Percentiles rank a stretch among this genome's conserved stretches.
These are phyloP conservation scores for Kodamaea laetipori DNA, from an alignment of 805 yeast species.

Conservation along the genomic window DNA sequence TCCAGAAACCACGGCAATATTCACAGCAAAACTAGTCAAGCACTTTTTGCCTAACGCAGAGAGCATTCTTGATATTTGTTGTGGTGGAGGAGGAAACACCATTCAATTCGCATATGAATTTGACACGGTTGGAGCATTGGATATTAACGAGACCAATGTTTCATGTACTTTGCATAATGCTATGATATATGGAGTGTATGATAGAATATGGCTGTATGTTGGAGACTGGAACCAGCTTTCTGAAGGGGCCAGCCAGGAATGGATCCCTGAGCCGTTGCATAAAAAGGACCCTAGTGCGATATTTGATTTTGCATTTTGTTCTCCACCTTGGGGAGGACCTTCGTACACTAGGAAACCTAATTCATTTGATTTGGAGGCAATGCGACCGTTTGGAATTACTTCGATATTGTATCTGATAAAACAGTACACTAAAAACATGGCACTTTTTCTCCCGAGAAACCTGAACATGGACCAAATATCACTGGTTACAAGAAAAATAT, in stretches of 20 bases:
- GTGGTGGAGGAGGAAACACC: constrained; percentile 89
- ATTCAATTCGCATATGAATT: constrained; percentile 71
- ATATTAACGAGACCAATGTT: constrained; percentile 59
- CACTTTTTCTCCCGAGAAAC: constrained; percentile 65
- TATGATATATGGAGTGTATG: constrained; percentile 57
- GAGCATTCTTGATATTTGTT: constrained; percentile 65
- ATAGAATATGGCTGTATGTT: constrained; percentile 49
- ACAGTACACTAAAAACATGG: constrained; percentile 48
- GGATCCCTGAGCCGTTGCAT: constrained; percentile 35
- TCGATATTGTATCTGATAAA: constrained; percentile 46
- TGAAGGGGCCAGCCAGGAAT: constrained; percentile 23
- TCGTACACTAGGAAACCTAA: constrained; percentile 44
- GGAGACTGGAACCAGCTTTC: constrained; percentile 52
- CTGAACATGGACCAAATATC: constrained; percentile 55
- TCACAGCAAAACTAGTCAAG: constrained; percentile 54
- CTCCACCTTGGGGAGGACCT: constrained; percentile 93
- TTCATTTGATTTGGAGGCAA: constrained; percentile 47
- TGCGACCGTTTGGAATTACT: constrained; percentile 51
- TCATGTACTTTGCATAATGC: constrained; percentile 68
- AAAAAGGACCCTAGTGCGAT: constrained; percentile 15
- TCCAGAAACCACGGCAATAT: constrained; percentile 71
- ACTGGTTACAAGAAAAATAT: constrained; percentile 45
- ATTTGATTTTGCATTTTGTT: constrained; percentile 63
- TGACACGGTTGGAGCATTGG: constrained; percentile 61
- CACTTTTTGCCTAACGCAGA: constrained; percentile 52